These are phyloP conservation scores for Candida ovalis DNA, from an alignment of 805 yeast species.

Conservation along the genomic window DNA sequence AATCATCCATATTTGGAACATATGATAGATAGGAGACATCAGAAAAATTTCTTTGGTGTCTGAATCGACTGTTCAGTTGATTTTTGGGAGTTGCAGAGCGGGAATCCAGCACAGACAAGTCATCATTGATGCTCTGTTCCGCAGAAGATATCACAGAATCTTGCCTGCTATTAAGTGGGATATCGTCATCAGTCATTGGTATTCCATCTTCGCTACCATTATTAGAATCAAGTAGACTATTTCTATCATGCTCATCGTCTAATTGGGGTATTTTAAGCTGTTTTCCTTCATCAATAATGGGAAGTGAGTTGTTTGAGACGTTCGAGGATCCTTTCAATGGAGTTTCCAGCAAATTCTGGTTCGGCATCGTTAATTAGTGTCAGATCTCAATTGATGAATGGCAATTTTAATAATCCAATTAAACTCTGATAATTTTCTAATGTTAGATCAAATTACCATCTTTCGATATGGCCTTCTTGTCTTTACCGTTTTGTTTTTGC, in stretches of 20 bases:
- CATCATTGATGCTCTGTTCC: slow-evolving; percentile 18
- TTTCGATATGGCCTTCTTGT: no score
- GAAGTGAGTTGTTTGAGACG: slow-evolving; percentile 1
- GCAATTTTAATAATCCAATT: not conserved
- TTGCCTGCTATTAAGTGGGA: slow-evolving; percentile 4
- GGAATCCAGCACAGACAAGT: slow-evolving; percentile 5
- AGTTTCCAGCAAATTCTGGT: not conserved
- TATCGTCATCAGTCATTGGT: not conserved
- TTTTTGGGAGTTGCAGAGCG: slow-evolving; percentile 4
- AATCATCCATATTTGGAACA: slow-evolving; percentile 33
- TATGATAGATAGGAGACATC: slow-evolving; percentile 25
- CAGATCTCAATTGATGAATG: not conserved
- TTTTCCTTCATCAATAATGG: slow-evolving; percentile 9
- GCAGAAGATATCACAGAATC: slow-evolving; percentile 7
- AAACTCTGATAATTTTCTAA: not conserved
- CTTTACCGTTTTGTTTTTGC: not conserved
- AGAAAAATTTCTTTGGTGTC: slow-evolving; percentile 22
- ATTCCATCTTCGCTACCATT: not conserved
- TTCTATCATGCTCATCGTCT: slow-evolving; percentile 1
- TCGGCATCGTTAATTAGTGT: not conserved
- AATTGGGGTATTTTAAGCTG: slow-evolving; percentile 5
- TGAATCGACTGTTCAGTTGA: slow-evolving; percentile 3
- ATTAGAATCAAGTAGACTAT: not conserved
- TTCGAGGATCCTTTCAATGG: not conserved
- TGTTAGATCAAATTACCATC: no score